Conservation (phyloP, 2,329 filamentous ascomycete species). For the Botrytis sinoallii region DNA sequence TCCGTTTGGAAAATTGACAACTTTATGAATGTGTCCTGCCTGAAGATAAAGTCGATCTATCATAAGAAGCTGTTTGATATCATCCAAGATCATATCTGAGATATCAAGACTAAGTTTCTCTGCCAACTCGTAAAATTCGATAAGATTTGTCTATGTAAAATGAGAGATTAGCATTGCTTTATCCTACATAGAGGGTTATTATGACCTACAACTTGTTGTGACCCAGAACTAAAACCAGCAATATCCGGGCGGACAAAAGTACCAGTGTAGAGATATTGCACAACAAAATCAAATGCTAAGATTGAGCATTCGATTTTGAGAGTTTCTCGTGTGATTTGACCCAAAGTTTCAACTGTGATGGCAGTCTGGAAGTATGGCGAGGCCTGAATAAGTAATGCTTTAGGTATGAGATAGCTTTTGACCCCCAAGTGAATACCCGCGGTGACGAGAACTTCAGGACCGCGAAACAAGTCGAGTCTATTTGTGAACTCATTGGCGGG, state of each 20-base stretch:
- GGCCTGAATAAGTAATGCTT: constrained; percentile 21
- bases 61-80: not conserved
- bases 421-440: not conserved
- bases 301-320: constrained; percentile 7
- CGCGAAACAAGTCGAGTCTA: constrained; percentile 3
- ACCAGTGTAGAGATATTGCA: constrained; percentile 23
- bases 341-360: constrained; percentile 14
- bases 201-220: constrained; percentile 16
- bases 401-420: constrained; percentile 12
- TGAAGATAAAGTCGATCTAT: not conserved
- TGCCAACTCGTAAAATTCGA: not conserved
- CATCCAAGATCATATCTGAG: not conserved
- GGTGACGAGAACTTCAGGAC: constrained; percentile 16
- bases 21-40: not conserved
- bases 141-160: not conserved
- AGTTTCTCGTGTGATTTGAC: constrained; percentile 9
- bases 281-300: constrained; percentile 17
- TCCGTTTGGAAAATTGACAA: not conserved
- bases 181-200: not conserved
- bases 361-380: constrained; percentile 19
- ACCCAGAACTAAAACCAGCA: not conserved
- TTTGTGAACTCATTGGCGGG: not conserved
- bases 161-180: not conserved
- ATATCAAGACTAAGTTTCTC: not conserved
- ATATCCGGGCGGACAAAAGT: not conserved